Base-by-base conservation (phyloP, 2,329 filamentous ascomycete species). In the Aspergillus texensis region DNA sequence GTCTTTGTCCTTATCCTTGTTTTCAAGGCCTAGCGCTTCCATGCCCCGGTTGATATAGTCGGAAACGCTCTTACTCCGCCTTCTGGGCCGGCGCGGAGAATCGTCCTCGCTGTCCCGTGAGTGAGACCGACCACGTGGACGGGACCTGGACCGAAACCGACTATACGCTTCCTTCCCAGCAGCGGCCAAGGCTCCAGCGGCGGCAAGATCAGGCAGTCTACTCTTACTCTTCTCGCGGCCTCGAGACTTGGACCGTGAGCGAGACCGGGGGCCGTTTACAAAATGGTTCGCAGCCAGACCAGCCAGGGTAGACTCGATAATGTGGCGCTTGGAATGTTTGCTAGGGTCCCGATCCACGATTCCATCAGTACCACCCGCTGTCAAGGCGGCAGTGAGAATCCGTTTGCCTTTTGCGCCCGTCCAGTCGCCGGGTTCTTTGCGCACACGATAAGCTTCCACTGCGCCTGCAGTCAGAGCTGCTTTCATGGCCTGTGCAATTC, bases 321-420 rank as follows among this genome's bases (percentile, higher is more conserved):
- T 85, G 71, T 95, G 91, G 55, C 92, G 88, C 79, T 93, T 96
- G 68, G 81, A 81, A 80, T 93, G 89, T 75, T 92, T 89, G 70
- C 90, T 88, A 6, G 89, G 85, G 71, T 93, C 85, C 58, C 82
- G 82, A 68, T 89, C 87, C 62, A 90, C 83, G 48, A 93, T 85
- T 10, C 89, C 88, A 77, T 97, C 93, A 65, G 97, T 91, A 62
- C 93, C 91, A 69, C 92, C 94, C 64, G 94, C 93, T 79, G 92
- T 91, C 30, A 89, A 78, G 41, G 94, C 94, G 55, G 93, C 94
- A 26, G 94, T 97, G 56, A 96, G 86, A 64, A 98, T 88, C 58
- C 94, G 92, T 82, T 93, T 95, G 68, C 93, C 92, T 80, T 97
- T 97, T 67, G 92, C 91, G 43, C 94, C 94, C 67, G 89, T 91